These are phyloP conservation scores for Phytophthora citricola DNA, from an alignment of 352 stramenopile genomes.

Conservation along the genomic window DNA sequence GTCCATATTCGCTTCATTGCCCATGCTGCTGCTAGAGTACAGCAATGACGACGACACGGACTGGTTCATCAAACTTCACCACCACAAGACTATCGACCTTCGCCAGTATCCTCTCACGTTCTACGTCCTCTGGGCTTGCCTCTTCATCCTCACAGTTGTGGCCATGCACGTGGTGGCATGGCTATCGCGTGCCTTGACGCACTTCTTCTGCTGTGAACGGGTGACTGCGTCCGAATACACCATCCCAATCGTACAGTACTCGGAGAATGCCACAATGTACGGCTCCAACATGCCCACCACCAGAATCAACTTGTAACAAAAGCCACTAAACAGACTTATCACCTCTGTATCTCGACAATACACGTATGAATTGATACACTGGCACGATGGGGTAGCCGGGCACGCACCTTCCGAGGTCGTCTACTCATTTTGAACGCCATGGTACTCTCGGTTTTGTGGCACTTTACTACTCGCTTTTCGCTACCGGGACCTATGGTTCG, in stretches of 20 bases:
- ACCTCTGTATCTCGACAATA: no score
- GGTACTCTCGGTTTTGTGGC: no score
- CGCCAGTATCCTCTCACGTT: slow-evolving; percentile 50
- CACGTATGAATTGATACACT: no score
- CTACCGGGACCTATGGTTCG: no score
- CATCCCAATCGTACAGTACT: slow-evolving; percentile 48
- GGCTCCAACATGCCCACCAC: slow-evolving; percentile 17
- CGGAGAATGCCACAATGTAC: slow-evolving; percentile 23
- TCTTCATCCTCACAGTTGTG: slow-evolving; percentile 62
- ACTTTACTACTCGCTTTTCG: no score
- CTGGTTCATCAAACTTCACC: slow-evolving; percentile 30
- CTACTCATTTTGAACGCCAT: no score
- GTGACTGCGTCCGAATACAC: slow-evolving; percentile 59
- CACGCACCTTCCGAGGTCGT: no score
- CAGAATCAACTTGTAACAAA: slow-evolving; percentile 10
- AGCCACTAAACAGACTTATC: not conserved
- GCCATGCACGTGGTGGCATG: slow-evolving; percentile 61
- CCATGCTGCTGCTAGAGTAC: slow-evolving; percentile 28
- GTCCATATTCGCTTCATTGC: slow-evolving; percentile 39
- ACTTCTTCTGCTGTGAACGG: slow-evolving; percentile 74
- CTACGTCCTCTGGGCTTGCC: slow-evolving; percentile 44
- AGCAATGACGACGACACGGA: slow-evolving; percentile 27
- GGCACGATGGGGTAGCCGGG: no score
- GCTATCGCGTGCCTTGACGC: slow-evolving; percentile 52
- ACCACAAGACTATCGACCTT: slow-evolving; percentile 39